phyloP scores from a whole-genome alignment of 768 basidiomycete genomes.

The Russula abietina region DNA sequence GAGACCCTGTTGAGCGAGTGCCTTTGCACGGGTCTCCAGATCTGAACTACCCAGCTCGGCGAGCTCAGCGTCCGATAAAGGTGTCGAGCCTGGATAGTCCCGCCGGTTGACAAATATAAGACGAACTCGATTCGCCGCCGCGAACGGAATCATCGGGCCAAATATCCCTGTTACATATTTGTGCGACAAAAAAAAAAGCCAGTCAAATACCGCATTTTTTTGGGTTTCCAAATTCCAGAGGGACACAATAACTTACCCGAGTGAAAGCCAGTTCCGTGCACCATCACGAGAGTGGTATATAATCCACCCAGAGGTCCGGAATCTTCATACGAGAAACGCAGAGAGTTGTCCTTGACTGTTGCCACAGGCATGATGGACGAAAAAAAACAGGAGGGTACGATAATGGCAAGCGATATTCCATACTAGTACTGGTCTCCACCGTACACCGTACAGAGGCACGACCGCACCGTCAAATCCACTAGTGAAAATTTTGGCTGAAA shows the following conservation, averaged over 20 bases:
- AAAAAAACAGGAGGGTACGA: background rate
- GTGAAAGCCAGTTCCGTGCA: slow-evolving; percentile 23
- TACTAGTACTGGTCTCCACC: background rate
- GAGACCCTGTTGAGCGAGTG: slow-evolving; percentile 15
- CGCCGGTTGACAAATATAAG: slow-evolving; percentile 28
- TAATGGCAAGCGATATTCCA: background rate
- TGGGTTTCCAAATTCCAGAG: background rate
- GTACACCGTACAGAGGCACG: background rate
- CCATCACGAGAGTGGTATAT: slow-evolving; percentile 24
- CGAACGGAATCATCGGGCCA: slow-evolving; percentile 23
- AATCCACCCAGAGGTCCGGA: slow-evolving; percentile 11
- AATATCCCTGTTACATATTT: slow-evolving; percentile 23
- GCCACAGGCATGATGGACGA: slow-evolving; percentile 17
- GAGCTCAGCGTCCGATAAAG: slow-evolving; percentile 24
- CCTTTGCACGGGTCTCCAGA: slow-evolving; percentile 10
- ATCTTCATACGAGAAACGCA: slow-evolving; percentile 20
- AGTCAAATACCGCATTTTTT: background rate
- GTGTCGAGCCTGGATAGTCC: slow-evolving; percentile 27
- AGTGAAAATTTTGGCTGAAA: background rate
- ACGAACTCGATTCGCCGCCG: slow-evolving; percentile 23
- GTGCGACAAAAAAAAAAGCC: background rate
- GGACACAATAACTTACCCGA: slow-evolving; percentile 3
- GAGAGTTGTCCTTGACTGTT: slow-evolving; percentile 6
- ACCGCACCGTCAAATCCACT: background rate
- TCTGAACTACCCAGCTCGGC: slow-evolving; percentile 19